phyloP scores from a whole-genome alignment of 768 basidiomycete species.

The Xanthoconium purpureum region DNA sequence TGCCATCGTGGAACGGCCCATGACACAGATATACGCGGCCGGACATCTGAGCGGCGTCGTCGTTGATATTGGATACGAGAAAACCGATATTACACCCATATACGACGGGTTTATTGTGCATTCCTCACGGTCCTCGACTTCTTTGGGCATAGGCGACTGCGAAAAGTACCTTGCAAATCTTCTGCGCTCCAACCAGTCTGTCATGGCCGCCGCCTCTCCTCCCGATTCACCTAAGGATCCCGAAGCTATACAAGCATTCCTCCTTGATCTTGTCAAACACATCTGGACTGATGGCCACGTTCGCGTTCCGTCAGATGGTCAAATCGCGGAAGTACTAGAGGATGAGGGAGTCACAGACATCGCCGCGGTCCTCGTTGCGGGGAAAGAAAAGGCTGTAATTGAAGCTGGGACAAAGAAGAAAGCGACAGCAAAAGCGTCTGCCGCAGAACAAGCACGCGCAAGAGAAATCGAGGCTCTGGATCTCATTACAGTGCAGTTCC shows the following conservation, averaged over 20 bases:
- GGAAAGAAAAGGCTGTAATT: constrained; percentile 87
- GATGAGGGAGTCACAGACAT: constrained; percentile 89
- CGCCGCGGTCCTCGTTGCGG: constrained; percentile 84
- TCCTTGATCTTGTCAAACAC: constrained; percentile 63
- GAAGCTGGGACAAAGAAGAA: constrained; percentile 82
- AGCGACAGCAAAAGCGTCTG: constrained; percentile 65
- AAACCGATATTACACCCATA: constrained; percentile 75
- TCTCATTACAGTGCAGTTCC: constrained; percentile 72
- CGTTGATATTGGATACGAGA: constrained; percentile 75
- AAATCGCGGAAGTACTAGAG: constrained; percentile 57
- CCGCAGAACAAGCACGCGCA: constrained; percentile 77
- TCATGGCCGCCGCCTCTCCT: constrained; percentile 58
- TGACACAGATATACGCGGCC: constrained; percentile 79
- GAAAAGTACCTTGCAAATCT: constrained; percentile 73
- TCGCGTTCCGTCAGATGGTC: constrained; percentile 73
- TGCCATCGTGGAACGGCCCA: constrained; percentile 75
- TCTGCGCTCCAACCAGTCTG: constrained; percentile 63
- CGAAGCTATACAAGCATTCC: constrained; percentile 45
- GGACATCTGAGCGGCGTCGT: constrained; percentile 71
- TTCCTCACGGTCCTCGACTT: constrained; percentile 50
- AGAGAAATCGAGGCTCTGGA: constrained; percentile 82
- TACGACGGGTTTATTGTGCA: constrained; percentile 68
- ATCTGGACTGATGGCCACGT: constrained; percentile 64
- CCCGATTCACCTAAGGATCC: constrained; percentile 45
- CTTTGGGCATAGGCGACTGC: constrained; percentile 69